These are phyloP conservation scores for Plasmodium sp. DNA, from an alignment of 169 alveolate species.

Conservation along the genomic window DNA sequence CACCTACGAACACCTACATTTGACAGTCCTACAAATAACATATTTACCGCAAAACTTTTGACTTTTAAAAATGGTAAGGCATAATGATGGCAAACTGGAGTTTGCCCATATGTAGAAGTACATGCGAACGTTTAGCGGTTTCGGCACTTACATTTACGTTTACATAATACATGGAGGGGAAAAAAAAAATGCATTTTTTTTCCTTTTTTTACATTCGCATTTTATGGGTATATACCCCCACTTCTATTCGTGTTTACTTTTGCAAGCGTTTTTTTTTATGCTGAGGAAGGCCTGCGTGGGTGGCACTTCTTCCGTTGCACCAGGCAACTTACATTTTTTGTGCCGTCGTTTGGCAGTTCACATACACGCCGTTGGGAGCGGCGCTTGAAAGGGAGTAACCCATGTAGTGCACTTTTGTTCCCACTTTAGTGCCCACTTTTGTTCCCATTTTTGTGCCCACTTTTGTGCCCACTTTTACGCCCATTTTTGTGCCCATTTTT, in stretches of 20 bases:
- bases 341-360: background rate
- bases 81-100: background rate
- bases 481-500: background rate
- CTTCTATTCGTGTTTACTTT: background rate
- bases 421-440: too few species aligned
- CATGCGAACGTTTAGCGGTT: background rate
- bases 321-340: background rate
- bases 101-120: background rate
- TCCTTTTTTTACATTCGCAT: background rate
- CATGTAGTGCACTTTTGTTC: background rate
- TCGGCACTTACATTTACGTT: background rate
- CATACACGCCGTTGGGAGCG: background rate
- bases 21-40: background rate
- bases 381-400: background rate
- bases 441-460: background rate
- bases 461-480: background rate
- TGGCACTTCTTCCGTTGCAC: background rate
- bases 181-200: background rate
- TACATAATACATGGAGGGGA: background rate
- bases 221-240: background rate
- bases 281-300: background rate
- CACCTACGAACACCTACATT: background rate
- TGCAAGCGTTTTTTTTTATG: background rate
- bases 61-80: constrained; percentile 16
- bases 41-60: background rate